Evolutionary conservation across 805 yeast species (phyloP), one percentile per base, ranked within the genome.

Genomic region (Henningerozyma blattae): DNA sequence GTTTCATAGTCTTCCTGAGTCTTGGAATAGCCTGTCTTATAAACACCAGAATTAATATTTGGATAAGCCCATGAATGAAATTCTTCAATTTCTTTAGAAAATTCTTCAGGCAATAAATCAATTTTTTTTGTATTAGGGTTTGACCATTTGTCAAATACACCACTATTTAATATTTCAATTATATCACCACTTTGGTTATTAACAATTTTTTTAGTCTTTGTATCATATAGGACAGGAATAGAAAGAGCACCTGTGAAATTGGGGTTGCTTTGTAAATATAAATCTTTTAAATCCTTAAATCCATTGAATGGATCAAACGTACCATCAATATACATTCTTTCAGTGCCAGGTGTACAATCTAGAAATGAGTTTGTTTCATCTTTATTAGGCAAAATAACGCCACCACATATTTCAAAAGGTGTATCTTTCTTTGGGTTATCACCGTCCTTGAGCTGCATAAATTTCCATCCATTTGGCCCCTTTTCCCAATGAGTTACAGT

Each of bases 181-280:
- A 89, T 81, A 52, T 87, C 96, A 22, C 89, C 68, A 40, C 93
- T 78, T 59, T 89, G 97, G 57, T 89, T 89, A 62, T 73, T 85
- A 37, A 89, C 97, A 54, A 89, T 82, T 1, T 94, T 81, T 35
- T 73, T 60, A 22, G 71, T 68, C 59, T 87, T 77, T 50, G 70
- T 79, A 58, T 89, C 97, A 91, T 94, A 89, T 46, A 89, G 65
- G 2, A 87, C 82, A 1, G 97, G 97, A 24, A 89, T 97, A 1
- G 96, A 87, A 53, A 75, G 82, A 42, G 96, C 67, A 3, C 93
- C 95, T 13, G 57, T 61, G 58, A 85, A 87, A 20, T 78, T 70
- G 1, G 87, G 77, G 34, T 84, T 66, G 7, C 82, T 82, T 56
- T 75, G 76, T 59, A 61, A 75, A 55, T 89, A 89, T 17, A 87